A percentile compares a stretch with the other conserved stretches of the same genome.
These are phyloP conservation scores for Aspergillus biplanus DNA, from an alignment of 495 filamentous ascomycete genomes.

Conservation along the genomic window DNA sequence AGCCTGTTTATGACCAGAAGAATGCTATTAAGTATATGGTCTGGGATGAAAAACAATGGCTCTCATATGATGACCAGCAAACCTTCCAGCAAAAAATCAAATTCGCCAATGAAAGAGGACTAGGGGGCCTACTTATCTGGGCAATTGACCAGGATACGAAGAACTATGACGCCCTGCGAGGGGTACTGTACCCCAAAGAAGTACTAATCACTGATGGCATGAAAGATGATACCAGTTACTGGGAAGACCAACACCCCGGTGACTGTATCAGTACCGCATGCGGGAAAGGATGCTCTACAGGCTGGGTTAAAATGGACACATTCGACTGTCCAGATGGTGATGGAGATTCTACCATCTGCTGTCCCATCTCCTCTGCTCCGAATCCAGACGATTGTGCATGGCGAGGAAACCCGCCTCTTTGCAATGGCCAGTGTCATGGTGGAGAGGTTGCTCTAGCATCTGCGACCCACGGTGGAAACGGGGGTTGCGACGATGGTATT, in stretches of 20 bases:
- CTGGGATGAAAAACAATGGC: slow-evolving; percentile 44
- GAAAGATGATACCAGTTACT: slow-evolving; percentile 15
- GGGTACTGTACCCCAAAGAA: slow-evolving; percentile 14
- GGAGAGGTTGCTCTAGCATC: slow-evolving; percentile 23
- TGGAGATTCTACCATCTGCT: slow-evolving; percentile 13
- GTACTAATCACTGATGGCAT: slow-evolving; percentile 9
- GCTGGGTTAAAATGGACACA: slow-evolving; percentile 8
- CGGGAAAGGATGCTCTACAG: slow-evolving; percentile 5
- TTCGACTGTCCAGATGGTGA: slow-evolving; percentile 15
- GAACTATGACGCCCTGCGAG: slow-evolving; percentile 10
- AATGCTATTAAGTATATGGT: slow-evolving; percentile 34
- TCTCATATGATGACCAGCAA: slow-evolving; percentile 45
- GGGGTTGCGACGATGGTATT: slow-evolving; percentile 21
- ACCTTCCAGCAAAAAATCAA: slow-evolving; percentile 45
- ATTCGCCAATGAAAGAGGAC: slow-evolving; percentile 38
- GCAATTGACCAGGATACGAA: slow-evolving; percentile 29
- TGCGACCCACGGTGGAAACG: slow-evolving; percentile 29
- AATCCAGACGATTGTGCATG: slow-evolving; percentile 16
- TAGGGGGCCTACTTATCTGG: slow-evolving; percentile 47
- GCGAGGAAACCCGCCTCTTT: slow-evolving; percentile 15
- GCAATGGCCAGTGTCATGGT: slow-evolving; percentile 28
- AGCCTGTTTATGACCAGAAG: slow-evolving; percentile 25
- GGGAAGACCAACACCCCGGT: slow-evolving; percentile 12
- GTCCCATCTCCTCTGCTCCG: slow-evolving; percentile 20
- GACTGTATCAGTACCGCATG: slow-evolving; percentile 7